A percentile compares a stretch with the other conserved stretches of the same genome.
These are phyloP conservation scores for Pseudoscleropodium purum DNA, from an alignment of 225 moss, liverwort and hornwort species.

Conservation along the genomic window DNA sequence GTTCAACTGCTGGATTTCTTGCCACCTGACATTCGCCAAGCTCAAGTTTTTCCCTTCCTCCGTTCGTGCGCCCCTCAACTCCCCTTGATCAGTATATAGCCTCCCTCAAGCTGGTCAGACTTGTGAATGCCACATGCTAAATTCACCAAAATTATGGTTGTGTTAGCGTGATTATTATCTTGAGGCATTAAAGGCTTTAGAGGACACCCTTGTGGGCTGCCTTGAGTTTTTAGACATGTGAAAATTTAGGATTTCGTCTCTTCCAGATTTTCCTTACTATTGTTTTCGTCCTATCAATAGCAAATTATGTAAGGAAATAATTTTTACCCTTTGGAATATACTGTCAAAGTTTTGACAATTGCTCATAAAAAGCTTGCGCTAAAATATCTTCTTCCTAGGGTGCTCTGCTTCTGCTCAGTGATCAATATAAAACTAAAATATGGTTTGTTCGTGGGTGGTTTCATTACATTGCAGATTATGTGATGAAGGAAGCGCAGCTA, in stretches of 20 bases:
- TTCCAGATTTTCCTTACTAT: not conserved
- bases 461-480: constrained; percentile 46
- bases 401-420: not conserved
- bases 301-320: not conserved
- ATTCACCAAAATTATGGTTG: not conserved
- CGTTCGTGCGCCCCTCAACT: constrained; percentile 99
- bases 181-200: not conserved
- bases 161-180: not conserved
- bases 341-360: not conserved
- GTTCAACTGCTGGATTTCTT: constrained; percentile 76
- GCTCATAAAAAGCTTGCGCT: not conserved
- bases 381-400: not conserved
- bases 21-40: constrained; percentile 57
- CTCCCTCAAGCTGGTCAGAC: constrained; percentile 42
- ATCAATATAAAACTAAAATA: not conserved
- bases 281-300: not conserved
- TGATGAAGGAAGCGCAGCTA: constrained; percentile 39
- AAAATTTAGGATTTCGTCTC: not conserved
- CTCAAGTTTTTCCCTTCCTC: constrained; percentile 79
- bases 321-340: not conserved
- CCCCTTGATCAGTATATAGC: constrained; percentile 49
- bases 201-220: not conserved
- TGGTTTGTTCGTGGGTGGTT: not conserved
- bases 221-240: not conserved
- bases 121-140: constrained; percentile 3